Conservation (phyloP, 129 eudicot species). For the Lactuca saligna region DNA sequence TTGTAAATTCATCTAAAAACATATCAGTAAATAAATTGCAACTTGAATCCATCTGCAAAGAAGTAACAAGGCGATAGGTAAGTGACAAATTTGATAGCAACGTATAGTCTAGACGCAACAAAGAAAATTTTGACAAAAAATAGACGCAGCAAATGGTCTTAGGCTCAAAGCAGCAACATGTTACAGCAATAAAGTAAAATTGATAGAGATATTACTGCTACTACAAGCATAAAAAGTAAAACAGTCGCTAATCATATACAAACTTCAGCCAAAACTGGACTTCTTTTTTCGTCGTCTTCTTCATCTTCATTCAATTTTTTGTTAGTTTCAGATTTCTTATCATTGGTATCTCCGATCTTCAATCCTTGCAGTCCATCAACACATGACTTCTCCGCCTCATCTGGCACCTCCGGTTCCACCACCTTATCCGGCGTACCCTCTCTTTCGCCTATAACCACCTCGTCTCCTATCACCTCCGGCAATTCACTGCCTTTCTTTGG, state of each 20-base stretch:
- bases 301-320: conserved; percentile 24
- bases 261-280: conserved; percentile 54
- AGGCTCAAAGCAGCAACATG: too few species aligned
- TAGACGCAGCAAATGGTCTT: too few species aligned
- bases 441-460: conserved; percentile 38
- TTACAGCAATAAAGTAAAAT: conserved; percentile 17
- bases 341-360: conserved; percentile 49
- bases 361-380: conserved; percentile 66
- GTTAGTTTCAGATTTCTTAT: conserved; percentile 24
- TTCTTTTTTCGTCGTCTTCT: conserved; percentile 38
- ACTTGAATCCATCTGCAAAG: too few species aligned
- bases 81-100: too few species aligned
- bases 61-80: too few species aligned
- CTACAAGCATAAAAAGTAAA: conserved; percentile 17
- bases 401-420: conserved; percentile 41
- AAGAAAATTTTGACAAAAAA: too few species aligned
- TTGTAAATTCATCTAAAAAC: too few species aligned
- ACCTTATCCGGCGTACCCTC: conserved; percentile 45
- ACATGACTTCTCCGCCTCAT: conserved; percentile 45
- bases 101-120: too few species aligned
- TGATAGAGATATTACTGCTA: conserved; percentile 24
- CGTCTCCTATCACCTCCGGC: conserved; percentile 44
- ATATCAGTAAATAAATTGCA: too few species aligned
- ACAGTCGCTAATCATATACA: conserved; percentile 36
- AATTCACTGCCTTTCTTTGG: conserved; percentile 54